A percentile compares a stretch with the other conserved stretches of the same genome.
Evolutionary conservation across 129 eudicot genomes (phyloP).

Genomic region (Helichrysum umbraculigerum): DNA sequence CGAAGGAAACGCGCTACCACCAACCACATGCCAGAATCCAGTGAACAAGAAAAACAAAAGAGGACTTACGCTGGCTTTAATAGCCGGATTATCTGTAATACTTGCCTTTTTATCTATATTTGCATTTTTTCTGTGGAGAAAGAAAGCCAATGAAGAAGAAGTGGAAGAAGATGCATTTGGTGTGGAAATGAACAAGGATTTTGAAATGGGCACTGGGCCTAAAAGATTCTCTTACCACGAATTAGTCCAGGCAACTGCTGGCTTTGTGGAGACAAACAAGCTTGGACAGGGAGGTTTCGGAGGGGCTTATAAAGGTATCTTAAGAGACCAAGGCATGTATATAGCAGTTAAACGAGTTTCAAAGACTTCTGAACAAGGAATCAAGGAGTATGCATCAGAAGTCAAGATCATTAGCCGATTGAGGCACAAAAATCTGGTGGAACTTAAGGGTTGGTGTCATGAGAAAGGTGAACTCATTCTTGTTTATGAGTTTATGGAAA

Average conservation of each 20-base stretch:
- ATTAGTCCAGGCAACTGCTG: constrained; percentile 25
- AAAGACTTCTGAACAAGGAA: constrained; percentile 37
- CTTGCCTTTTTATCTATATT: background rate
- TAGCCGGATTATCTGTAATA: too few relatives aligned
- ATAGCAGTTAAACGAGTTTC: constrained; percentile 45
- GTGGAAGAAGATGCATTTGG: background rate
- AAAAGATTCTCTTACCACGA: constrained; percentile 31
- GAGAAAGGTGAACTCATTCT: constrained; percentile 35
- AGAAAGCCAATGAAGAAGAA: background rate
- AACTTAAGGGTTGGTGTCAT: constrained; percentile 50
- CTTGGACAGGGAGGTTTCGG: constrained; percentile 51
- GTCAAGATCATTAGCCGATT: constrained; percentile 37
- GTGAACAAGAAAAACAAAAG: too few relatives aligned
- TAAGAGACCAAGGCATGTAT: constrained; percentile 4
- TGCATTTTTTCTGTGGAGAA: background rate
- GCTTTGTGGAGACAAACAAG: constrained; percentile 30
- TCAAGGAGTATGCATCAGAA: constrained; percentile 47
- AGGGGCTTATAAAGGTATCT: constrained; percentile 38
- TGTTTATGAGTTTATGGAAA: constrained; percentile 42
- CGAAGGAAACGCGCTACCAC: too few relatives aligned
- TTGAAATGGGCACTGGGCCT: constrained; percentile 15
- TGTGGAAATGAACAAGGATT: background rate
- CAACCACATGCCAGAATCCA: too few relatives aligned
- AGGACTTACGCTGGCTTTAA: too few relatives aligned
- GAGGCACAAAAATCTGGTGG: constrained; percentile 39